phyloP scores from a whole-genome alignment of 805 yeast species.

The Kodamaea nitidulidarum region DNA sequence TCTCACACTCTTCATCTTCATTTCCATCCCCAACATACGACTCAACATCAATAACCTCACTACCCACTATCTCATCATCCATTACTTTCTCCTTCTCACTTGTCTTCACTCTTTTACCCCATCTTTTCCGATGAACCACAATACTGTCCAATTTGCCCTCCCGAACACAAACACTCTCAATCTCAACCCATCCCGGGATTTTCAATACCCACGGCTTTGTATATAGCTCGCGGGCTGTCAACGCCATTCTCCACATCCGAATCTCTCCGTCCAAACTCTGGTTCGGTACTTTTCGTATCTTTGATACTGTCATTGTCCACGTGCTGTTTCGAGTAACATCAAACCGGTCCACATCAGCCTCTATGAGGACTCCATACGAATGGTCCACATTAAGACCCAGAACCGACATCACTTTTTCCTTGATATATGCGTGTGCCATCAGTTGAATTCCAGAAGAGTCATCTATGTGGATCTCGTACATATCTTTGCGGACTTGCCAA shows the following conservation, averaged over 20 bases:
- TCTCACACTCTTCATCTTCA: neutral
- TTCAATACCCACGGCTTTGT: constrained; percentile 1
- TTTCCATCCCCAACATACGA: neutral
- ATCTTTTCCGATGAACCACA: neutral
- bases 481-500: constrained; percentile 5
- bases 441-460: constrained; percentile 32
- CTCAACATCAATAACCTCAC: no score
- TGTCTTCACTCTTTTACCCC: neutral
- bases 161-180: neutral
- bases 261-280: constrained; percentile 22
- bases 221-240: constrained; percentile 9
- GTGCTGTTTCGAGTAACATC: neutral
- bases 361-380: constrained; percentile 24
- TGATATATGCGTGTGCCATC: constrained; percentile 22
- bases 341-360: constrained; percentile 19
- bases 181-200: neutral
- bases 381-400: constrained; percentile 15
- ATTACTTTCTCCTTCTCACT: neutral
- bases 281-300: neutral
- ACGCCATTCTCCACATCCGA: constrained; percentile 24
- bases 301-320: constrained; percentile 4
- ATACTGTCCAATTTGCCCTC: neutral
- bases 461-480: constrained; percentile 24
- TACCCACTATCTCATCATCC: no score
- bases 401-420: constrained; percentile 8